These are phyloP conservation scores for Fusarium sp. DNA, from an alignment of 2,329 filamentous ascomycete genomes.

Conservation along the genomic window DNA sequence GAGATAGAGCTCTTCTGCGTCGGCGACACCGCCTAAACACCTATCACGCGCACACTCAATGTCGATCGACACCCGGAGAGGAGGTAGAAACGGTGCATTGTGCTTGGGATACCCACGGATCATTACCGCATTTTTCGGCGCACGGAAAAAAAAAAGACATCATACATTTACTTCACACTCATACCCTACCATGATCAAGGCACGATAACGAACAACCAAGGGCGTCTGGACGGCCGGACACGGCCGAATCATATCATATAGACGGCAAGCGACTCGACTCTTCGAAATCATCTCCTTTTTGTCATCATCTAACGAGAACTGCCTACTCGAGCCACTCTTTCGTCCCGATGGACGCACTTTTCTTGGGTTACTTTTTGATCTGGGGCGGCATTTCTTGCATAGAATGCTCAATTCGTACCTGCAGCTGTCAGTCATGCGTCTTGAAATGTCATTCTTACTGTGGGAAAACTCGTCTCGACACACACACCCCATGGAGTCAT, in stretches of 20 bases:
- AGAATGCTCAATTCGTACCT: constrained; percentile 11
- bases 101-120: constrained; percentile 48
- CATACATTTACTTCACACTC: constrained; percentile 43
- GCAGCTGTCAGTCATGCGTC: neutral
- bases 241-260: constrained; percentile 49
- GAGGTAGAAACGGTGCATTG: constrained; percentile 44
- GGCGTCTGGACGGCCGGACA: constrained; percentile 41
- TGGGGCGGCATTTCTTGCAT: constrained; percentile 22
- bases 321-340: constrained; percentile 39
- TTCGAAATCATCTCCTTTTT: constrained; percentile 38
- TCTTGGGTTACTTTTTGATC: constrained; percentile 38
- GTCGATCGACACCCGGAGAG: constrained; percentile 24
- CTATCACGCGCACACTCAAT: constrained; percentile 9
- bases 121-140: constrained; percentile 52
- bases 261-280: constrained; percentile 49
- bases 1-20: constrained; percentile 91
- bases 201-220: constrained; percentile 45
- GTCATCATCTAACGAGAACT: constrained; percentile 29
- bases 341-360: constrained; percentile 26
- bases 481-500: constrained; percentile 18
- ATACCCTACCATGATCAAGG: constrained; percentile 36
- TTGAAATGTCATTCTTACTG: neutral
- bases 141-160: constrained; percentile 47
- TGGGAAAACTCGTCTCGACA: constrained; percentile 11
- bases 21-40: constrained; percentile 57